A percentile compares a stretch with the other conserved stretches of the same genome.
Conservation (phyloP, 768 basidiomycete species). For the Agrocybe chaxingu region DNA sequence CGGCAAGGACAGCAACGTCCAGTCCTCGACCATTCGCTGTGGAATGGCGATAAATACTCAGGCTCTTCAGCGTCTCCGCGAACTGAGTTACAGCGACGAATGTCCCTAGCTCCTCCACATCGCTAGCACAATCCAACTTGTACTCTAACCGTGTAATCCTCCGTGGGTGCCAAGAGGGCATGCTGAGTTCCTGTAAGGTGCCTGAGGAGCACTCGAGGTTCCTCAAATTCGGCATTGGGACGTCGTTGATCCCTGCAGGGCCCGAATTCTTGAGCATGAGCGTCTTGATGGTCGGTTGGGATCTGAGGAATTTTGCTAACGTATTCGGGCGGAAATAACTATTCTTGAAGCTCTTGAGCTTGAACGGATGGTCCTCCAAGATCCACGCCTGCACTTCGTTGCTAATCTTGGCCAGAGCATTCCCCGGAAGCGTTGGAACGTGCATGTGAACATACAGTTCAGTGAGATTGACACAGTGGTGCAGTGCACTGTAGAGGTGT, state of each 20-base stretch:
- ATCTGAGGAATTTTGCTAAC: constrained; percentile 15
- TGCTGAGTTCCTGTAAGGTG: constrained; percentile 13
- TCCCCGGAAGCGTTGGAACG: constrained; percentile 4
- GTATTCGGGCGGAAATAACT: constrained; percentile 16
- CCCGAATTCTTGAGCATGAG: constrained; percentile 2
- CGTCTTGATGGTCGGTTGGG: constrained; percentile 10
- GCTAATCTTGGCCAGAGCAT: neutral
- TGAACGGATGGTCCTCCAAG: constrained; percentile 18
- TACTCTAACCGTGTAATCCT: constrained; percentile 16
- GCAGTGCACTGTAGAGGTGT: constrained; percentile 13
- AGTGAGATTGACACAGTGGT: constrained; percentile 12
- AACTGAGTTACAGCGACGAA: constrained; percentile 17
- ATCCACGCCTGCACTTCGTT: constrained; percentile 13
- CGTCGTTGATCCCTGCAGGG: constrained; percentile 7
- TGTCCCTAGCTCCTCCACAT: constrained; percentile 17
- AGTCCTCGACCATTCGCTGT: constrained; percentile 5
- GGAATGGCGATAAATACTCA: constrained; percentile 16
- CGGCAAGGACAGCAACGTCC: constrained; percentile 16
- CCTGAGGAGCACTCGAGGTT: constrained; percentile 15
- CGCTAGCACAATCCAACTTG: constrained; percentile 11
- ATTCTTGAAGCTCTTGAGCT: constrained; percentile 18
- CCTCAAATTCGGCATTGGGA: constrained; percentile 9
- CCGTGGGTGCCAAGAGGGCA: constrained; percentile 10
- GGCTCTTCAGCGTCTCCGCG: constrained; percentile 11
- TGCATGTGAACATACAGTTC: constrained; percentile 15